phyloP scores from a whole-genome alignment of 2,329 filamentous ascomycete species.

The Penicillium sp. region DNA sequence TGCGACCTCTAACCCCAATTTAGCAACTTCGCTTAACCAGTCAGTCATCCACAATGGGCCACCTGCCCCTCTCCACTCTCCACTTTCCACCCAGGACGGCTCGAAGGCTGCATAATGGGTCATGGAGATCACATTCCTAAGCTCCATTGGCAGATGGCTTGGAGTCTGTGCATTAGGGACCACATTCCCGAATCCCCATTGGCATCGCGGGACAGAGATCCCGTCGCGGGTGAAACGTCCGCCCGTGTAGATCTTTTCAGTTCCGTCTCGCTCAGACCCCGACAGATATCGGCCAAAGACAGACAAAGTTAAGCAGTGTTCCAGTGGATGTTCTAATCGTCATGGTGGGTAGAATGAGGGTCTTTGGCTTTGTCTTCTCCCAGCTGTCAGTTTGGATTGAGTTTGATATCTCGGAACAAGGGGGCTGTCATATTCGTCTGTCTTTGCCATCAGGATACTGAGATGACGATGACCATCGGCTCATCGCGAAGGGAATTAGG shows the following conservation, averaged over 20 bases:
- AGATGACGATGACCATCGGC: conserved; percentile 8
- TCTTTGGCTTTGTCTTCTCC: background rate
- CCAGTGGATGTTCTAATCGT: background rate
- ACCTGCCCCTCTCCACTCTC: background rate
- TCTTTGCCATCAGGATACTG: background rate
- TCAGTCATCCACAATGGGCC: background rate
- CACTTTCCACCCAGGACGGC: background rate
- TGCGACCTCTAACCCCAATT: background rate
- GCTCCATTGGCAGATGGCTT: background rate
- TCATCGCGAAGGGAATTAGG: background rate
- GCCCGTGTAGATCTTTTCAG: background rate
- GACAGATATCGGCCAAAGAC: background rate
- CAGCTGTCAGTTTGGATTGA: conserved; percentile 7
- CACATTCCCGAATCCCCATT: too few relatives aligned
- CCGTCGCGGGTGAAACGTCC: background rate
- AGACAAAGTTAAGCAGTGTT: background rate
- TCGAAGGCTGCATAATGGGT: background rate
- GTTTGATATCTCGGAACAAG: background rate
- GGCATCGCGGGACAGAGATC: background rate
- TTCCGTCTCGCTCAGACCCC: background rate
- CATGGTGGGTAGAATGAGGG: background rate
- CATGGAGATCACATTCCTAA: background rate
- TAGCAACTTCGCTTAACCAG: background rate
- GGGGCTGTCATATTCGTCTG: background rate
- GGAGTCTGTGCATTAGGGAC: background rate